Base-by-base conservation (phyloP, 306 rosid species). In the Gastrolobium villosum region DNA sequence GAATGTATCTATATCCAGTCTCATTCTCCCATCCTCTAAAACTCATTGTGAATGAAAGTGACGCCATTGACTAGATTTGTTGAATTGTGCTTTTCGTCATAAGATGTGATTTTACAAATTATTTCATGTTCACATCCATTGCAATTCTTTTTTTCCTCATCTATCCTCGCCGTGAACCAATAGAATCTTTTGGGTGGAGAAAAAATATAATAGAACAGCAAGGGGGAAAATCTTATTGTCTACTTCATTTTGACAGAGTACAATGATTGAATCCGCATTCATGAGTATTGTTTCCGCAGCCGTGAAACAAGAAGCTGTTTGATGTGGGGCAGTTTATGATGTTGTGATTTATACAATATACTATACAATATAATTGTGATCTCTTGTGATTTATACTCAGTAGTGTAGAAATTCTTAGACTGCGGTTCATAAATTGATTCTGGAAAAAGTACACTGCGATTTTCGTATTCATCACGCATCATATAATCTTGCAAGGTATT, bases 51-150 rank as follows among this genome's bases (percentile, higher is more conserved):
- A 39, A 40, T 55, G 61, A 59, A 31, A 26, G 3, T 6, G 52
- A 26, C 20, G 40, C 32, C 10, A 1, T 36, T 46, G 54, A 48
- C 54, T 9, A 8, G 45, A 37, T 35, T 48, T 53, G 65, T 26
- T 70, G 52, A 15, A 60, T 36, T 66, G 20, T 70, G 6, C 45
- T 54, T 61, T 20, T 20, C 26, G 57, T 74, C 57, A 7, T n/a
- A 11, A 0, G 3, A 2, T 45, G 40, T 4, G 28, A 13, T 20
- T 61, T 35, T 5, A 34, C 3, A 5, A 6, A 43, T 28, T 28
- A 30, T 30, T 31, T 30, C 6, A n/a, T 10, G 7, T 30, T 6
- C 56, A 4, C 6, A 26, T 62, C 31, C 31, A 36, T 49, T 75
- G 39, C 36, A 37, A 52, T 14, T 40, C 2, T 52, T 52, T 5